Evolutionary conservation across 2,329 filamentous ascomycete genomes (phyloP), one percentile per base, ranked within the genome.

Genomic region (Hymenoscyphus fraxineus): DNA sequence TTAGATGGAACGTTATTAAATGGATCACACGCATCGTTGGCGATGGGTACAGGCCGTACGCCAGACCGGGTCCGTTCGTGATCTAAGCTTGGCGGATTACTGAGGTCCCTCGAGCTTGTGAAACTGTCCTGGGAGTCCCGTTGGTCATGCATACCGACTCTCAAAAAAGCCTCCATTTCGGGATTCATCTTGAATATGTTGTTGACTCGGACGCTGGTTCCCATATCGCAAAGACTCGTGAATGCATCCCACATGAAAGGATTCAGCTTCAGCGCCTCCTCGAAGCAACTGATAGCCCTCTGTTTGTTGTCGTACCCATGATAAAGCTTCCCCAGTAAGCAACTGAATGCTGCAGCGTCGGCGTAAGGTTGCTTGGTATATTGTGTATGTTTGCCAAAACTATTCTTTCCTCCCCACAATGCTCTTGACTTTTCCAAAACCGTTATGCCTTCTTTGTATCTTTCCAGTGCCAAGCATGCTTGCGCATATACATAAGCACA

Each of bases 211-310:
- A 98, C 83, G 69, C 88, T 88, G 56, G 92, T 89, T 3, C 92
- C 91, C 88, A 86, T 91, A 74, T 97, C 93, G 75, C 93, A 97
- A 7, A 99, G 83, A 16, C 87, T 89, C 27, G 89, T 88, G 73
- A 98, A 98, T 0, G 94, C 93, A 80, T 99, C 95, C 95, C 95
- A 99, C 85, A 97, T 95, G 77, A 98, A 94, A 1, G 95, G 93
- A 73, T 98, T 99, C 62, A 88, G 77, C 78, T 93, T 96, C 72
- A 99, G 80, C 6, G 93, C 87, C 66, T 96, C 92, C 70, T 96
- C 92, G 74, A 95, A 98, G 76, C 87, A 92, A 69, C 90, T 85
- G 16, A 94, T 87, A 7, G 95, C 93, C 77, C 91, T 93, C 71
- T 90, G 90, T 73, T 90, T 90, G 72, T 91, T 84, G 71, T 97